Conservation (phyloP, 495 filamentous ascomycete species). For the Lasiosphaeria miniovina region DNA sequence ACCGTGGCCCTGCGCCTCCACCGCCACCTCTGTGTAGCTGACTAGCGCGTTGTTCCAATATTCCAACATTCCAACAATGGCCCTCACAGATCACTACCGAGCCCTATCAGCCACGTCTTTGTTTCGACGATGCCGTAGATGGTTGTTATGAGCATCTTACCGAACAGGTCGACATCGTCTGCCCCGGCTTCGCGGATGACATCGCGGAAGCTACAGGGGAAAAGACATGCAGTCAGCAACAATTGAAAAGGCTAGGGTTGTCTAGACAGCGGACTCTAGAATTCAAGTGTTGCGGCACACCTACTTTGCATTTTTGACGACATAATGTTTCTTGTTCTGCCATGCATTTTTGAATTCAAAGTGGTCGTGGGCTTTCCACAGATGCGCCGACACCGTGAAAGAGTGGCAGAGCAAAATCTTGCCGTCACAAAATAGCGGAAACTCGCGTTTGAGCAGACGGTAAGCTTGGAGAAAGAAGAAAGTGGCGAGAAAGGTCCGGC, state of each 20-base stretch:
- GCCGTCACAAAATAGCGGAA: slow-evolving; percentile 31
- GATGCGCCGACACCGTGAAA: slow-evolving; percentile 44
- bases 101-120: slow-evolving; percentile 41
- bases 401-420: slow-evolving; percentile 35
- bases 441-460: slow-evolving; percentile 32
- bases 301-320: slow-evolving; percentile 40
- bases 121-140: slow-evolving; percentile 43
- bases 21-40: no score
- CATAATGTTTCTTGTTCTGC: slow-evolving; percentile 43
- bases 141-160: slow-evolving; percentile 44
- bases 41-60: no score
- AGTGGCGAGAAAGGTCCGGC: slow-evolving; percentile 43
- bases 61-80: no score
- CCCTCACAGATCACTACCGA: slow-evolving; percentile 29
- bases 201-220: slow-evolving; percentile 22
- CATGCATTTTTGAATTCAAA: slow-evolving; percentile 49
- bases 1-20: no score
- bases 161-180: slow-evolving; percentile 49
- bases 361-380: slow-evolving; percentile 45
- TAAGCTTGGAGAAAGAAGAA: slow-evolving; percentile 41
- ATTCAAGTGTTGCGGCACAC: slow-evolving; percentile 4
- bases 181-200: slow-evolving; percentile 33
- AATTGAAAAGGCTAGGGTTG: not conserved
- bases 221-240: not conserved
- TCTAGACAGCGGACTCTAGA: not conserved